Base-by-base conservation (phyloP, 208 protist species). In the Vickermania ingenoplastis region DNA sequence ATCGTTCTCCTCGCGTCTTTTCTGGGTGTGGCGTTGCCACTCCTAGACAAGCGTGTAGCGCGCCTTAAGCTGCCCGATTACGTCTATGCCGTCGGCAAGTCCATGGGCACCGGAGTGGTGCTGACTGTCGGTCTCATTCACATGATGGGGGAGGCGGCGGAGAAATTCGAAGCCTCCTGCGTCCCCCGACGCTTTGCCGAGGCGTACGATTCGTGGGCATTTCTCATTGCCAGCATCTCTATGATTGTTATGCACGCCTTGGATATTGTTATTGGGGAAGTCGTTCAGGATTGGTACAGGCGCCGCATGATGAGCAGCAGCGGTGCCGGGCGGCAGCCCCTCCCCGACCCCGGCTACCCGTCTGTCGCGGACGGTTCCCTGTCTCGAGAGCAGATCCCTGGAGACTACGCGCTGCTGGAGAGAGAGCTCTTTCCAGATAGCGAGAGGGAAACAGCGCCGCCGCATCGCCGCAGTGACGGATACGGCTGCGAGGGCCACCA, bases 201-300 rank as follows among this genome's bases (percentile, higher is more conserved):
- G 53, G 56, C 65, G 63, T 89, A 71, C 61, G 67, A 72, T 31
- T 69, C 65, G 13, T 85, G 72, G 59, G 67, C 75, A 14, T 77
- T 81, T 28, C 60, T 83, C 22, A 71, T 89, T 26, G 75, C 78
- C 22, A 73, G 80, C 65, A 57, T 73, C 41, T 63, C 77, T 0
- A 78, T 73, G 0, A 27, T 85, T 24, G 23, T 83, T n/a, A 85
- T 89, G 77, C 77, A 88, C 65, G 24, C 65, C 17, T 17, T 84
- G 17, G 77, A 88, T 56, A 29, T 67, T 14, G 22, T 67, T 4
- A 27, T 82, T 41, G 74, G 50, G 23, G 55, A 57, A 31, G 21
- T 83, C 4, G 3, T 31, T 22, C 36, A 59, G 22, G 4, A 5
- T 14, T 48, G 28, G 7, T n/a, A n/a, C 11, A 17, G 17, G 36